These are phyloP conservation scores for Cladosporium sp. DNA, from an alignment of 2,329 filamentous ascomycete species.

Conservation along the genomic window DNA sequence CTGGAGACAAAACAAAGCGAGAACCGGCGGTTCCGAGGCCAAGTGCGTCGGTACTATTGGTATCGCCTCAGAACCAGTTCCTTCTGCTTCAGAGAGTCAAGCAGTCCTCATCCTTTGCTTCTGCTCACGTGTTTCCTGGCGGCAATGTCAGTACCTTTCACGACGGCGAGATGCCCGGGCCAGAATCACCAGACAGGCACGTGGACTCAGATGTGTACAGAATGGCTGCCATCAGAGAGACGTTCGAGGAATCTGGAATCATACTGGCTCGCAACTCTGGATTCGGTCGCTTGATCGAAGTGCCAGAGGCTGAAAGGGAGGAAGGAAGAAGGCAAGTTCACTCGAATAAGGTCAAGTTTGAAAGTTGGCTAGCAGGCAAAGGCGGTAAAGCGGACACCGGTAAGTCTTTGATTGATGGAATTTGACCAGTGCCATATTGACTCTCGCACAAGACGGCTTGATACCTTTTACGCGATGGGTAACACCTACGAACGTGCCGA, in stretches of 20 bases:
- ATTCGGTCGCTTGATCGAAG: slow-evolving; percentile 60
- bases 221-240: slow-evolving; percentile 83
- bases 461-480: slow-evolving; percentile 91
- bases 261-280: slow-evolving; percentile 64
- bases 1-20: slow-evolving; percentile 38
- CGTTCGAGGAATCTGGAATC: slow-evolving; percentile 93
- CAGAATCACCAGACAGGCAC: slow-evolving; percentile 61
- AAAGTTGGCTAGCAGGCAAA: slow-evolving; percentile 61
- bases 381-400: slow-evolving; percentile 67
- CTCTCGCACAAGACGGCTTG: slow-evolving; percentile 56
- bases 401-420: slow-evolving; percentile 39
- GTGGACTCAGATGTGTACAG: slow-evolving; percentile 73
- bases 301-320: slow-evolving; percentile 63
- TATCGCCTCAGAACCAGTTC: slow-evolving; percentile 85
- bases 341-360: slow-evolving; percentile 64
- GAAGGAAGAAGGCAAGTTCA: slow-evolving; percentile 70
- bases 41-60: slow-evolving; percentile 74
- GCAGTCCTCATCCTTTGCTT: slow-evolving; percentile 81
- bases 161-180: slow-evolving; percentile 64
- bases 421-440: neutral
- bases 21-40: slow-evolving; percentile 57
- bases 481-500: slow-evolving; percentile 71
- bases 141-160: slow-evolving; percentile 78
- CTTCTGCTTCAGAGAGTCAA: slow-evolving; percentile 84
- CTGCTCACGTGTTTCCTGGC: slow-evolving; percentile 93